Percentiles rank a stretch among this genome's conserved stretches.
These are phyloP conservation scores for Suillus plorans DNA, from an alignment of 768 basidiomycete species.

Conservation along the genomic window DNA sequence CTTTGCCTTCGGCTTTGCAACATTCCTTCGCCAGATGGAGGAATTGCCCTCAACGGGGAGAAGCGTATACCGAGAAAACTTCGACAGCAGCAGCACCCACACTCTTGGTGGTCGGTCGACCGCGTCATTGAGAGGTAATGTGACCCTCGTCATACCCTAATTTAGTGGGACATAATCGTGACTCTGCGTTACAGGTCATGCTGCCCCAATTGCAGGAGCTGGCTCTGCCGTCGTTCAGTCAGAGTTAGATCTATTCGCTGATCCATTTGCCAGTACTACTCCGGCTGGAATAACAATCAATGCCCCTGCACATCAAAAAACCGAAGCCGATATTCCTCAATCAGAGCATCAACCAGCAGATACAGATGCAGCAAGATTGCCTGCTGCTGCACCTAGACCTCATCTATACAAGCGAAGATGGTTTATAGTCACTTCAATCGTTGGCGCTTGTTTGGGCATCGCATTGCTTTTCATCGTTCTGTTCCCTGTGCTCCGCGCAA, in stretches of 20 bases:
- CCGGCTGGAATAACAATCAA: constrained; percentile 8
- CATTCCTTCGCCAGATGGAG: constrained; percentile 25
- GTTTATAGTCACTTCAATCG: constrained; percentile 60
- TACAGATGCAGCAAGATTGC: background rate
- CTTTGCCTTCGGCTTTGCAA: background rate
- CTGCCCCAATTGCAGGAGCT: constrained; percentile 2
- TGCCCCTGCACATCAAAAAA: background rate
- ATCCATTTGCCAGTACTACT: constrained; percentile 9
- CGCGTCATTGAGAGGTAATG: constrained; percentile 21
- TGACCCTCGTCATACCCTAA: constrained; percentile 9
- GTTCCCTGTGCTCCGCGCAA: constrained; percentile 67
- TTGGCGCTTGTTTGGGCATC: constrained; percentile 53
- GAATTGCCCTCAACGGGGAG: constrained; percentile 16
- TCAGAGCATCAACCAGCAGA: background rate
- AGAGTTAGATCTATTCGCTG: constrained; percentile 13
- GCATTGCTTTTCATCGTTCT: constrained; percentile 65
- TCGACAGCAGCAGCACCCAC: constrained; percentile 12
- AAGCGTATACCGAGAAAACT: constrained; percentile 14
- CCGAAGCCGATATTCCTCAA: background rate
- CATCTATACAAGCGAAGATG: constrained; percentile 63
- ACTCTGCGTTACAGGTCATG: constrained; percentile 4
- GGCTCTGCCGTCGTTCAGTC: background rate
- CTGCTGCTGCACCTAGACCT: constrained; percentile 14
- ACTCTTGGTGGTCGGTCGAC: constrained; percentile 17
- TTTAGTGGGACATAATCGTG: background rate